Conservation (phyloP, 768 basidiomycete genomes). For the Cantharellus cinnabarinus region DNA sequence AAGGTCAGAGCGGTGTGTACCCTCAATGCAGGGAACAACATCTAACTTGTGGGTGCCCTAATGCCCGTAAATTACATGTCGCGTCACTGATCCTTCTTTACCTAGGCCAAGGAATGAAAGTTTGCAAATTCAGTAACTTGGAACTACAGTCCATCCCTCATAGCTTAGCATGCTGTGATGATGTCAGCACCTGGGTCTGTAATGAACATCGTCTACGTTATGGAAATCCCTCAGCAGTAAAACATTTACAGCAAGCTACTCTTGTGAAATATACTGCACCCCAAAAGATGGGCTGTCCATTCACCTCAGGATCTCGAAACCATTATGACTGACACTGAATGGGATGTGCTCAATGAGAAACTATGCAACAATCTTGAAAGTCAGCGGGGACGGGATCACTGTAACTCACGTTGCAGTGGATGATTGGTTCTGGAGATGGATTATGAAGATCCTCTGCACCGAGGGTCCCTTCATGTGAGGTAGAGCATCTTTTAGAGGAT, state of each 20-base stretch:
- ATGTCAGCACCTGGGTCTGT: not conserved
- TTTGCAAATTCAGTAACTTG: not conserved
- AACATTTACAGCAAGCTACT: not conserved
- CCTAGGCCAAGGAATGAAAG: not conserved
- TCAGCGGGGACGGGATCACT: not conserved
- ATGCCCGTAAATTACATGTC: no score
- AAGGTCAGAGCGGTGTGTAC: no score
- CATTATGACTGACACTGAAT: not conserved
- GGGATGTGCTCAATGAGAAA: not conserved
- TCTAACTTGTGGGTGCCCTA: no score
- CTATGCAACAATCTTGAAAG: not conserved
- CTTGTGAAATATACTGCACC: not conserved
- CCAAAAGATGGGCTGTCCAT: not conserved
- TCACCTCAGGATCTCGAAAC: not conserved
- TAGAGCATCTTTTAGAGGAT: not conserved
- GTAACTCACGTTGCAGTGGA: not conserved
- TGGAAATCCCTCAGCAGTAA: not conserved
- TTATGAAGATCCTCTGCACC: not conserved
- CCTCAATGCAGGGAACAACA: no score
- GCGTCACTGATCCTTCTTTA: no score
- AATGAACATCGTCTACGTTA: not conserved
- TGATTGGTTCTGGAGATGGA: not conserved
- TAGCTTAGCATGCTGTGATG: not conserved
- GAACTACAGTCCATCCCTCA: not conserved
- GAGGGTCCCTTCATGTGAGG: not conserved